Base-by-base conservation (phyloP, 345 rosid genomes). In the Sisymbrium altissimum region DNA sequence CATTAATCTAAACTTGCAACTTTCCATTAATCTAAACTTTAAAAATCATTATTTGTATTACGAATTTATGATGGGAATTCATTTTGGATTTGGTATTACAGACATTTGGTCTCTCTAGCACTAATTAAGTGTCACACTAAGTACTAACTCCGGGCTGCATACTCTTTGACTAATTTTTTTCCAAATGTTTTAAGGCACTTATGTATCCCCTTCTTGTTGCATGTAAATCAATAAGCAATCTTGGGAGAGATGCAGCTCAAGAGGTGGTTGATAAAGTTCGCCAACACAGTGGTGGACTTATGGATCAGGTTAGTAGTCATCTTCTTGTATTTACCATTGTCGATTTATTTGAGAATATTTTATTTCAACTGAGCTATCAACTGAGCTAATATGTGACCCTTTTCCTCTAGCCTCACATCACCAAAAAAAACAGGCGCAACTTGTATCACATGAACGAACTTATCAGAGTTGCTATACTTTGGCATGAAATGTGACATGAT, bases 171-270 rank as follows among this genome's bases (percentile, higher is more conserved):
- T 68, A 45, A 35, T 53, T 46, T 50, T 27, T 67, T 73, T 30
- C 33, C 30, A 43, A 61, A 52, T 50, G 66, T 56, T 68, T 35
- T 53, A 87, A 95, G 99, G 99, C 98, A 67, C 98, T 95, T 68
- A 95, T 95, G 99, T 95, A 92, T 74, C 98, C 99, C 43, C 98
- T 95, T 81, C 93, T 95, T 14, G 99, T 95, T 76, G 99, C 99
- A 6, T 95, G 97, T 76, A 95, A 95, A 86, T 95, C 99, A 65
- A 87, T 92, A 74, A 95, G 99, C 86, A 92, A 84, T 81, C 85
- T 92, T 50, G 87, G 98, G 45, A 87, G 82, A 84, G 97, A 94
- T 57, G 98, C 99, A 19, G 99, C 99, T 65, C 87, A 88, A 72
- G 97, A 95, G 86, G 99, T 95, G 74, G 98, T 95, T 61, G 96